These are phyloP conservation scores for Lupinus albus DNA, from an alignment of 306 rosid species.

Conservation along the genomic window DNA sequence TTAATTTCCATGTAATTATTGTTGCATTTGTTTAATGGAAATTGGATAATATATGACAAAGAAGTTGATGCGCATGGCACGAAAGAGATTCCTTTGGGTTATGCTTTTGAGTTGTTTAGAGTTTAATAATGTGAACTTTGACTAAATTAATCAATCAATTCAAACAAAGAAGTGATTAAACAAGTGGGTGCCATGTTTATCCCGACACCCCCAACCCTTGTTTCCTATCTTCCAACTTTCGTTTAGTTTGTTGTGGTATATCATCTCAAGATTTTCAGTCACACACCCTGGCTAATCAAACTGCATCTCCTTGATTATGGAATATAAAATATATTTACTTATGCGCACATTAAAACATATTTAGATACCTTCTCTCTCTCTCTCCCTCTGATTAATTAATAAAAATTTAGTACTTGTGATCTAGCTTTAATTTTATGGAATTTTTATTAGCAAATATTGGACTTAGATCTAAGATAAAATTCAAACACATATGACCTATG, in stretches of 20 bases:
- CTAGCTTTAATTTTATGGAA: slow-evolving; percentile 10
- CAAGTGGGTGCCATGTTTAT: slow-evolving; percentile 77
- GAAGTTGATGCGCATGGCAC: slow-evolving; percentile 75
- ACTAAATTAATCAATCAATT: slow-evolving; percentile 38
- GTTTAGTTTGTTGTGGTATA: slow-evolving; percentile 40
- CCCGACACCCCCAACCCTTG: slow-evolving; percentile 71
- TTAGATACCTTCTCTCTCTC: slow-evolving; percentile 1
- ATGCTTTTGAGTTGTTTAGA: slow-evolving; percentile 67
- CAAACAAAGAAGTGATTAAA: slow-evolving; percentile 32
- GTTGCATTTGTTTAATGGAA: slow-evolving; percentile 33
- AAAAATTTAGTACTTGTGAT: slow-evolving; percentile 25
- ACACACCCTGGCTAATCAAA: slow-evolving; percentile 50
- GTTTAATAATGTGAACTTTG: slow-evolving; percentile 31
- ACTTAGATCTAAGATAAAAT: slow-evolving; percentile 7
- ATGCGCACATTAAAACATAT: slow-evolving; percentile 1
- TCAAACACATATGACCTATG: slow-evolving; percentile 12
- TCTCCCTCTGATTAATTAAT: slow-evolving; percentile 5
- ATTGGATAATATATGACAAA: slow-evolving; percentile 37
- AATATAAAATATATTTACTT: background rate
- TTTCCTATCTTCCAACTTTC: slow-evolving; percentile 84
- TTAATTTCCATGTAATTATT: slow-evolving; percentile 16
- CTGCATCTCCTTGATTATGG: slow-evolving; percentile 41
- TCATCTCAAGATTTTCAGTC: slow-evolving; percentile 48
- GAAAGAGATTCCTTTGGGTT: slow-evolving; percentile 57
- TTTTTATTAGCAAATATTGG: slow-evolving; percentile 10